These are phyloP conservation scores for Ascochyta koolunga DNA, from an alignment of 2,329 filamentous ascomycete genomes.

Conservation along the genomic window DNA sequence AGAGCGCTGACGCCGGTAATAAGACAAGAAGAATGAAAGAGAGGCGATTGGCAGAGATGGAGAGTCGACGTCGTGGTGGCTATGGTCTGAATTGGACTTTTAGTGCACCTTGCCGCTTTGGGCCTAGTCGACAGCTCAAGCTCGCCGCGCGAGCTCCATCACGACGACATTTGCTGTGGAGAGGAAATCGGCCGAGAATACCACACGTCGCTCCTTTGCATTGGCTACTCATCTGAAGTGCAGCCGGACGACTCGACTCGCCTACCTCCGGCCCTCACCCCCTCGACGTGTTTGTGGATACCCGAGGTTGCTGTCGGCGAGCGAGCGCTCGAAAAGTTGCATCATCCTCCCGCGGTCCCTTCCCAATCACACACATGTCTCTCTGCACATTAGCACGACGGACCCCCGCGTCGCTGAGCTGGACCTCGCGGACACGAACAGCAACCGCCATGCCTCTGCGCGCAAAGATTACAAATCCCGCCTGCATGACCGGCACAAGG, in stretches of 20 bases:
- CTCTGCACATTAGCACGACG: slow-evolving; percentile 50
- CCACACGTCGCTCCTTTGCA: background rate
- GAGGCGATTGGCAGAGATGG: slow-evolving; percentile 38
- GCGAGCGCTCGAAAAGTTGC: slow-evolving; percentile 35
- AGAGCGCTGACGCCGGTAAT: slow-evolving; percentile 26
- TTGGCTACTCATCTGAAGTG: background rate
- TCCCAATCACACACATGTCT: slow-evolving; percentile 50
- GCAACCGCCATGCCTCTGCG: slow-evolving; percentile 73
- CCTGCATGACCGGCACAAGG: slow-evolving; percentile 57
- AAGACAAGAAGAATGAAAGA: slow-evolving; percentile 35
- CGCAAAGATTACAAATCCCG: slow-evolving; percentile 72
- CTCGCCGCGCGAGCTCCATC: slow-evolving; percentile 6
- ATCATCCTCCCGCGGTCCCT: slow-evolving; percentile 25
- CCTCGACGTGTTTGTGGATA: slow-evolving; percentile 30
- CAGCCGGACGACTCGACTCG: background rate
- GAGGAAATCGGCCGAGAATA: background rate
- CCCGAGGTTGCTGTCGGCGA: slow-evolving; percentile 46
- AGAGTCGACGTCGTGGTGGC: slow-evolving; percentile 15
- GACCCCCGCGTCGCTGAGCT: slow-evolving; percentile 49
- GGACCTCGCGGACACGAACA: slow-evolving; percentile 39
- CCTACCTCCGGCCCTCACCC: slow-evolving; percentile 4
- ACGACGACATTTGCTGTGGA: slow-evolving; percentile 12
- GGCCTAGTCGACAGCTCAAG: background rate
- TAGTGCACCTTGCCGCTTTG: slow-evolving; percentile 5
- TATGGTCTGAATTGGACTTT: slow-evolving; percentile 13